Evolutionary conservation across 495 filamentous ascomycete species (phyloP), one percentile per base, ranked within the genome.

Genomic region (Evernia prunastri): DNA sequence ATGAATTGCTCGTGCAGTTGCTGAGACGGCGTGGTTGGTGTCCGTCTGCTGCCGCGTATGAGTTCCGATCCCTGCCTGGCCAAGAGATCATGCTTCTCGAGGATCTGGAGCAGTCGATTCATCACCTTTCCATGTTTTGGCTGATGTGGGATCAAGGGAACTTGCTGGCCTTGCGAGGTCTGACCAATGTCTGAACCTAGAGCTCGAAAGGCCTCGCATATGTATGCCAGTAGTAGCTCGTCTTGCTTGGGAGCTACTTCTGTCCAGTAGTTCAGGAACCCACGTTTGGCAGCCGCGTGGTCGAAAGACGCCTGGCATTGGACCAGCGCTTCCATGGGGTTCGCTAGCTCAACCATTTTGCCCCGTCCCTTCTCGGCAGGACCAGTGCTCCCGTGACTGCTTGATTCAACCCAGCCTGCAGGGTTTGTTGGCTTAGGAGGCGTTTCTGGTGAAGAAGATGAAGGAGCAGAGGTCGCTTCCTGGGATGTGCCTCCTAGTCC

Each of bases 181-280:
- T 39, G 27, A 7, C 37, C 40, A 11, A 79, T 31, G 18, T 77
- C 66, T 29, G 59, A 67, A 2, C 73, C 77, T 2, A 81, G 60
- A 33, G 51, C 47, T 5, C 51, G 56, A 45, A 79, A 79, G 5
- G 73, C 76, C 53, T 78, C 73, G 15, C 72, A 60, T 8, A 74
- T 71, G 57, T 79, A 80, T 20, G 71, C 69, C 2, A 75, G 58
- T 0, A 77, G 66, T 1, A 80, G 69, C 29, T 67, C 36, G 1
- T 71, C 59, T 42, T 77, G 74, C 2, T 54, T 27, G 10, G 69
- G 75, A 18, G 69, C 74, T 4, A 73, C 76, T 18, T 68, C 42
- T 8, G 47, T n/a, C 67, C 66, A 76, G 66, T 73, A 79, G 11
- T 67, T 56, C 11, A 39, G 29, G 54, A 70, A 70, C 1, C 68